Percentiles rank a stretch among this genome's conserved stretches.
phyloP scores from a whole-genome alignment of 441 rosid species.

The California macrophylla region DNA sequence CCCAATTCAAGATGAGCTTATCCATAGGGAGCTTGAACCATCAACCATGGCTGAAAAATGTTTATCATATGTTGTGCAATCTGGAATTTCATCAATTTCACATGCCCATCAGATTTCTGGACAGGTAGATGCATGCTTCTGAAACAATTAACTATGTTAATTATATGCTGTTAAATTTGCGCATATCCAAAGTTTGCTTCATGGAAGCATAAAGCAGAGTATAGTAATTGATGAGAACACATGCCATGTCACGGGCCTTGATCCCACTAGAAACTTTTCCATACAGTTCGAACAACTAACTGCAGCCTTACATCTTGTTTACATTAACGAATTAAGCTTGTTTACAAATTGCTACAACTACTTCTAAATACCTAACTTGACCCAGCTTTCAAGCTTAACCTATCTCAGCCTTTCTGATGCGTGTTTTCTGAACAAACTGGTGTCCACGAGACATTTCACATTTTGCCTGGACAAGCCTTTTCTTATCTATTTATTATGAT shows the following conservation, averaged over 20 bases:
- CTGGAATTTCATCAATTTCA: constrained; percentile 21
- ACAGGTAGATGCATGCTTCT: constrained; percentile 31
- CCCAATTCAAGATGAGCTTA: constrained; percentile 30
- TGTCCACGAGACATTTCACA: neutral
- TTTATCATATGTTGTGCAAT: constrained; percentile 16
- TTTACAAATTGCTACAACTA: neutral
- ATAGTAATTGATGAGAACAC: too few relatives aligned
- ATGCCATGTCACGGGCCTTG: too few relatives aligned
- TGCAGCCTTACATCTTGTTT: too few relatives aligned
- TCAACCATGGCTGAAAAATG: constrained; percentile 20
- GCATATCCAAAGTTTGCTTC: neutral
- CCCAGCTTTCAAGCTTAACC: neutral
- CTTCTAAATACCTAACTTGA: neutral
- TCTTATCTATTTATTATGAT: neutral
- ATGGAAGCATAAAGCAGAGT: too few relatives aligned
- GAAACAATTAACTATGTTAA: constrained; percentile 12
- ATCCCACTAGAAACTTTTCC: too few relatives aligned
- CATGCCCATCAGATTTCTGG: constrained; percentile 18
- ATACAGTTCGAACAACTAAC: too few relatives aligned
- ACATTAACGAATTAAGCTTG: too few relatives aligned
- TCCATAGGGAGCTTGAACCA: constrained; percentile 19
- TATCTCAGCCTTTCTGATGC: neutral
- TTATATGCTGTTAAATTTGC: neutral
- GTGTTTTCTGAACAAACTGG: neutral
- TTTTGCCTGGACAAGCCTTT: neutral